Evolutionary conservation across 1,139 yeast genomes (phyloP), one percentile per base, ranked within the genome.

Genomic region (Hyphopichia buzzinii): DNA sequence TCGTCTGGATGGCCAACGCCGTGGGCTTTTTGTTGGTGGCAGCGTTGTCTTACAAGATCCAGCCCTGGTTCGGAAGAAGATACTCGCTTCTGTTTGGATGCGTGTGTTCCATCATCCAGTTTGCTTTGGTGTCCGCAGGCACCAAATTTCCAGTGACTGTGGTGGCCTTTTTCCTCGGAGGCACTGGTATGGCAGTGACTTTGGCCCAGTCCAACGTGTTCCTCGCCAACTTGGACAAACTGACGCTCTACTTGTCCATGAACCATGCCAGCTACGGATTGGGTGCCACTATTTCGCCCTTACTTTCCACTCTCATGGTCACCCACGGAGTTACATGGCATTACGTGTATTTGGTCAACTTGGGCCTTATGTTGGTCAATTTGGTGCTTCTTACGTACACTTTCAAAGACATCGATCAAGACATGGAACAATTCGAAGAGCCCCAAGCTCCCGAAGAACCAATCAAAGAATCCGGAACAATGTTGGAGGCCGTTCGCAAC

Each of bases 231-330:
- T 57, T 76, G 34, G 62, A 67, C 27, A 61, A 62, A 19, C 59
- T 72, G 3, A 61, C 74, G 15, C 62, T 62, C 22, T 63, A 67
- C 35, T 54, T 77, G 39, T 79, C 81, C 0, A 54, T 59, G 24
- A 60, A 68, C 42, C 84, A 78, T 50, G 82, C 79, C 0, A 50
- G 57, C 15, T 78, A 78, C 46, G 83, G 84, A 1, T 39, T 72
- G 1, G 84, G 83, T 3, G 83, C 81, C 1, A 48, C 60, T 1
- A 33, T 52, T 4, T 49, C 59, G n/a, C 62, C 62, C 4, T 40
- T 56, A 31, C 36, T 53, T n/a, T 77, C 74, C 4, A 76, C 81
- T 0, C 59, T 68, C n/a, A 66, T 77, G 62, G 57, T 70, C 13
- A 55, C 56, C 11, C 58, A 65, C 23, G 42, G 50, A 2, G 49